Conservation (phyloP, 2,329 filamentous ascomycete species). For the Trichoderma sp. region DNA sequence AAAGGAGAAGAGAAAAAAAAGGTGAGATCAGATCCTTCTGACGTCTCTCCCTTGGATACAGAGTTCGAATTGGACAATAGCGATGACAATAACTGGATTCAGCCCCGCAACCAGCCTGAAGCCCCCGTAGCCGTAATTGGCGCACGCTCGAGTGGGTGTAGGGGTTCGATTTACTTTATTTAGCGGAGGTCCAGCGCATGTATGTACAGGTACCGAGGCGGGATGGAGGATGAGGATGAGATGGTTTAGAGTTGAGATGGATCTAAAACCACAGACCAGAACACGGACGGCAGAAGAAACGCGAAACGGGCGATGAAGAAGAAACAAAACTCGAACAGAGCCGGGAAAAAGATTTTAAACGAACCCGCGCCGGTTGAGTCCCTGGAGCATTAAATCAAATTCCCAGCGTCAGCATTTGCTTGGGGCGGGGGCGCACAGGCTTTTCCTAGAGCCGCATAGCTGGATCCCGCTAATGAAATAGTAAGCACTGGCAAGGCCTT, state of each 20-base stretch:
- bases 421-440: constrained; percentile 4
- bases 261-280: background rate
- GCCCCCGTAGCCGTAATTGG: constrained; percentile 12
- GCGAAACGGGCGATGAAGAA: background rate
- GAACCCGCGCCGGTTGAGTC: background rate
- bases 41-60: background rate
- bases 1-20: background rate
- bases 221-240: no score
- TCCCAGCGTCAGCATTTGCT: background rate
- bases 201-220: background rate
- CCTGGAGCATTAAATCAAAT: background rate
- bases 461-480: background rate
- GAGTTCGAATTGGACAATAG: background rate
- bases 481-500: constrained; percentile 15
- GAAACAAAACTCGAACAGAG: background rate
- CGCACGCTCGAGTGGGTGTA: constrained; percentile 3
- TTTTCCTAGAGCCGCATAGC: constrained; percentile 18
- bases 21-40: background rate
- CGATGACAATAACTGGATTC: constrained; percentile 2
- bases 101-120: constrained; percentile 7
- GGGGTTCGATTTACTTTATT: background rate
- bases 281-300: background rate
- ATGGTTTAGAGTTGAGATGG: background rate
- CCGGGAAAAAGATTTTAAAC: background rate
- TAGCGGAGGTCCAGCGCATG: constrained; percentile 1